Base-by-base conservation (phyloP, 148 eudicot species). In the Rheum nobile region DNA sequence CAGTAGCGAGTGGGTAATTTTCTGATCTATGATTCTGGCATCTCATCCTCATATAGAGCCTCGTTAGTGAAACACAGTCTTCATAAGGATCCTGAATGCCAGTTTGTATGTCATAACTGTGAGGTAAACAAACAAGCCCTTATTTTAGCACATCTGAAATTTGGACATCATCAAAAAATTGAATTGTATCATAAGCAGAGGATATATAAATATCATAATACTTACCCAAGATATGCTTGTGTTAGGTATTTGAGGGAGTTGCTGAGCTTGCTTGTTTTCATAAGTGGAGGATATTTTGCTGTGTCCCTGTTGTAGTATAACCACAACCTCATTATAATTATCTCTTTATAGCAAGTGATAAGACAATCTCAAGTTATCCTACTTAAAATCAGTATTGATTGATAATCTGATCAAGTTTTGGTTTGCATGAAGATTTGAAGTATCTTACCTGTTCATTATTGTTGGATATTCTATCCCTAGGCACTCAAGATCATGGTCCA, bases 241-340 rank as follows among this genome's bases (percentile, higher is more conserved):
- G 89, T 82, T 16, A 87, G 82, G 80, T 88, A 83, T 75, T 87
- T 87, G 38, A 91, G 93, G 14, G 93, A 88, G 86, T 88, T 88
- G 89, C 96, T 88, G 52, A 85, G 88, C 75, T 88, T 52, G 81
- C 89, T 91, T 67, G 96, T 88, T 79, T 91, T 91, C 96, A 91
- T 87, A 14, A 88, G 72, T 29, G 93, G 93, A 67, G 76, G 83
- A 72, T 91, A 88, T 70, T 78, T 84, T 47, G 96, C 91, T 35
- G 88, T 88, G 81, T 91, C 96, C 86, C 96, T 90, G 86, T 38
- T 42, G 29, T 57, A 57, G 32, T 8, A 37, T 37, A 59, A 63
- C 39, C n/a, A 4, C 6, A 21, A 24, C 3, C 14, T 8, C 32
- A 57, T 57, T 47, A 48, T 54, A 14, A 31, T 14, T 63, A 12